Base-by-base conservation (phyloP, 2,329 filamentous ascomycete species). In the Penicillium sp. region DNA sequence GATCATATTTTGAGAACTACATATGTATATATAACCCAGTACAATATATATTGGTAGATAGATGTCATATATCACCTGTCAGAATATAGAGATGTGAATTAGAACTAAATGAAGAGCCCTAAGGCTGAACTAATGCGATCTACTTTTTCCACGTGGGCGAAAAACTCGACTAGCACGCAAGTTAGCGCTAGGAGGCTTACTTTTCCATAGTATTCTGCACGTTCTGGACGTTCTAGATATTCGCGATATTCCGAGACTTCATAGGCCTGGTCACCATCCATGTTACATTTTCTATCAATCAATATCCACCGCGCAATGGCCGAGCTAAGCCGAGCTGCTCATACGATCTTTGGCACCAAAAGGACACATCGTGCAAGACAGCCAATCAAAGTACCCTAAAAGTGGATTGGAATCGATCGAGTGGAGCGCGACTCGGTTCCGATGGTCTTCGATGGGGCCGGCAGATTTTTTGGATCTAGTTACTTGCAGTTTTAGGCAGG, bases 401-500 rank as follows among this genome's bases (percentile, higher is more conserved):
- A 15, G 60, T 58, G 57, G 62, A 21, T 12, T 27, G 0, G 9
- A 29, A 38, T 63, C 52, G 54, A 63, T 60, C 54, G 42, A 40
- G 53, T 38, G 51, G 55, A 49, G 10, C 42, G 17, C 47, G 52
- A 58, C 29, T 61, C 38, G 47, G n/a, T 38, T 35, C 46, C 53
- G 57, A 50, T 50, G n/a, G 17, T 23, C 9, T 42, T n/a, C 12
- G 19, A 37, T 29, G 35, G 45, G 13, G 52, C 13, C 53, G 37
- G 31, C 42, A 52, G 25, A 29, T 31, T 54, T 53, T 53, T 53
- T 46, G 42, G 4, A 2, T 17, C 41, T 12, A 50, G 46, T 50
- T 52, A 21, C 4, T 23, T 31, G 25, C 52, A 50, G 46, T 56
- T 62, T 53, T 60, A 60, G 59, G 50, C 33, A 62, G 57, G 55